Evolutionary conservation across 2,329 filamentous ascomycete genomes (phyloP).

Genomic region (Dothiorella sarmentorum): DNA sequence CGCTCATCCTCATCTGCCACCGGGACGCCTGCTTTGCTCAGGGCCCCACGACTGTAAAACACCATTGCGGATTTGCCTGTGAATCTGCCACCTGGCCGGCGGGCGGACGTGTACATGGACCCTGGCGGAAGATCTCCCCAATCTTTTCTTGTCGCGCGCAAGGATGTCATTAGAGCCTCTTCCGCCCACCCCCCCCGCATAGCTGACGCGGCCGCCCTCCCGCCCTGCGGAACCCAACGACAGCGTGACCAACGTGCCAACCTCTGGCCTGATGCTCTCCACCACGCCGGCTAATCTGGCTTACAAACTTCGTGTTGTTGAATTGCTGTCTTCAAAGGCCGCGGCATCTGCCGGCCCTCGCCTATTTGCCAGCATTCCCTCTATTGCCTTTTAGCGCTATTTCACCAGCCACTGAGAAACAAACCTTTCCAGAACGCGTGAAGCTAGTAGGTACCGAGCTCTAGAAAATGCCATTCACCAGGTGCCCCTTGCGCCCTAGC

Average conservation of each 20-base stretch:
- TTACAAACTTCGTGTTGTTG: slow-evolving; percentile 7
- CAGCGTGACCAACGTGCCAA: slow-evolving; percentile 7
- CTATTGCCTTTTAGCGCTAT: background rate
- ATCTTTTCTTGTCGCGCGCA: background rate
- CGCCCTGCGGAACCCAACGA: slow-evolving; percentile 4
- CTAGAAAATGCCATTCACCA: background rate
- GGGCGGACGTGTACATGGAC: background rate
- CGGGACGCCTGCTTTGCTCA: background rate
- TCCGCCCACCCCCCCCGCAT: slow-evolving; percentile 8
- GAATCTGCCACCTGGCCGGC: background rate
- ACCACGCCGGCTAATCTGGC: background rate
- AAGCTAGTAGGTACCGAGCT: background rate
- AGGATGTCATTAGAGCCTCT: slow-evolving; percentile 11
- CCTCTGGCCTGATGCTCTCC: slow-evolving; percentile 8
- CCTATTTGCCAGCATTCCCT: background rate
- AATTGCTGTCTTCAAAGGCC: background rate
- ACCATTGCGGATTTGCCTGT: background rate
- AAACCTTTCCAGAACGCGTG: background rate
- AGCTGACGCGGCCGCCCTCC: slow-evolving; percentile 9
- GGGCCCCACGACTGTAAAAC: background rate
- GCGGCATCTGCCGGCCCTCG: background rate
- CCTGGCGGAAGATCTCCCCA: slow-evolving; percentile 2
- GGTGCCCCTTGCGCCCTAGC: slow-evolving; percentile 1
- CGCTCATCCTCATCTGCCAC: slow-evolving; percentile 9
- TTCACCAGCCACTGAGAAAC: background rate